Evolutionary conservation across 2,329 filamentous ascomycete genomes (phyloP).

Genomic region (Fusarium nurragi): DNA sequence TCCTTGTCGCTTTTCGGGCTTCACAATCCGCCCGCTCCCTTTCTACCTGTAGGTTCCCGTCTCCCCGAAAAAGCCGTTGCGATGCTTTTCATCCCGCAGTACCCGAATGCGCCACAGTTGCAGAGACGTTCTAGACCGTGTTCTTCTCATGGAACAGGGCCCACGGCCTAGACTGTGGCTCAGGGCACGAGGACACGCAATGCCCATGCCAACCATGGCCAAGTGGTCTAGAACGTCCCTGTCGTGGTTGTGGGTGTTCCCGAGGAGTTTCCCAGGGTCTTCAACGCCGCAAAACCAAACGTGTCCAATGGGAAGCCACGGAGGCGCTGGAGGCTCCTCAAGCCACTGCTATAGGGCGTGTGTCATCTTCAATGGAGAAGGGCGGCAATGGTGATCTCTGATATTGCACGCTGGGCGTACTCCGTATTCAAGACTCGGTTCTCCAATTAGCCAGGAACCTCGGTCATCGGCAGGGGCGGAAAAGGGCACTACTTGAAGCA

Average conservation of each 20-base stretch:
- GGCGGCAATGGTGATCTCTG: not conserved
- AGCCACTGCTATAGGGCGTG: not conserved
- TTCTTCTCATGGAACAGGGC: not conserved
- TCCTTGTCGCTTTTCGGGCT: conserved; percentile 8
- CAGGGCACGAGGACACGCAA: conserved; percentile 36
- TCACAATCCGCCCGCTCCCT: not conserved
- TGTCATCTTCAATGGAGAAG: conserved; percentile 10
- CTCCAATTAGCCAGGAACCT: conserved; percentile 19
- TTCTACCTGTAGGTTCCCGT: not conserved
- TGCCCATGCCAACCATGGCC: not conserved
- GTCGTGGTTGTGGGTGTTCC: conserved; percentile 33
- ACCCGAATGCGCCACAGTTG: conserved; percentile 29
- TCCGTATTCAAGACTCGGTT: not conserved
- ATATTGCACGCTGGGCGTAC: conserved; percentile 3
- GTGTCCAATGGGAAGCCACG: conserved; percentile 2
- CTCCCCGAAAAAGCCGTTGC: conserved; percentile 14
- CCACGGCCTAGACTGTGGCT: conserved; percentile 33
- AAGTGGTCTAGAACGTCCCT: conserved; percentile 19
- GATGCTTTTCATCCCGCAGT: conserved; percentile 14
- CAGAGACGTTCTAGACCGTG: conserved; percentile 27
- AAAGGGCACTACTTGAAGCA: conserved; percentile 4
- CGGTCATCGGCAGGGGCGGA: conserved; percentile 3
- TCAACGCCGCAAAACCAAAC: not conserved
- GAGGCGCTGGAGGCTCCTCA: conserved; percentile 6
- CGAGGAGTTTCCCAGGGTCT: conserved; percentile 35